Evolutionary conservation across 1,139 yeast species (phyloP), one percentile per base, ranked within the genome.

Genomic region (Yamadazyma mexicana): DNA sequence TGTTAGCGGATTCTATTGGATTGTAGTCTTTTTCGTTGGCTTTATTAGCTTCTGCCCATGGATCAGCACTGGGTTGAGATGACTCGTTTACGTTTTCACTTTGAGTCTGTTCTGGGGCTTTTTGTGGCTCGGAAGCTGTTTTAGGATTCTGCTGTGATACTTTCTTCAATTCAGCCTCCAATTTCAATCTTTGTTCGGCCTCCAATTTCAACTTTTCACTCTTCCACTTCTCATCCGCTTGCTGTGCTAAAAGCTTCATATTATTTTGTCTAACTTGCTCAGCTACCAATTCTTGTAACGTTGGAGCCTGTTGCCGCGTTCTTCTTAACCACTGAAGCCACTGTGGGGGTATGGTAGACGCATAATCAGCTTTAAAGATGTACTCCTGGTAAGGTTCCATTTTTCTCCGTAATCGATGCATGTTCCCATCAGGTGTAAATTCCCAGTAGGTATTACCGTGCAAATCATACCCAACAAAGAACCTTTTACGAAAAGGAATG

Each of bases 381-480:
- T 66, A 61, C 31, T 61, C 60, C 40, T 61, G 54, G 40, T 56
- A 60, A 1, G 83, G 83, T 43, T 75, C 75, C 48, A 75, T 61
- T 45, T 76, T 74, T 32, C 83, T 52, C 39, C 83, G 59, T 37
- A 77, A 64, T 41, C 76, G 53, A 33, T 61, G 69, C 62, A 60
- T 50, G 48, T 65, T 67, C 4, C 75, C 81, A 46, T 77, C 81
- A 9, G 67, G 54, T 35, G 75, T 71, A 60, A 84, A 81, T 57
- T 87, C 95, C 95, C 95, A 87, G 60, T 82, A 87, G 3, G 92
- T 81, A 57, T 87, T 87, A 4, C 94, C 95, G 35, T 80, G 81
- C 15, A 87, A 67, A 54, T 87, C 95, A 55, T 85, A 86, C 8
- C 95, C 80, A n/a, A 77, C 62, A 46, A 79, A 79, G 51, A 74